These are phyloP conservation scores for Neurospora sp. DNA, from an alignment of 495 filamentous ascomycete genomes.

Conservation along the genomic window DNA sequence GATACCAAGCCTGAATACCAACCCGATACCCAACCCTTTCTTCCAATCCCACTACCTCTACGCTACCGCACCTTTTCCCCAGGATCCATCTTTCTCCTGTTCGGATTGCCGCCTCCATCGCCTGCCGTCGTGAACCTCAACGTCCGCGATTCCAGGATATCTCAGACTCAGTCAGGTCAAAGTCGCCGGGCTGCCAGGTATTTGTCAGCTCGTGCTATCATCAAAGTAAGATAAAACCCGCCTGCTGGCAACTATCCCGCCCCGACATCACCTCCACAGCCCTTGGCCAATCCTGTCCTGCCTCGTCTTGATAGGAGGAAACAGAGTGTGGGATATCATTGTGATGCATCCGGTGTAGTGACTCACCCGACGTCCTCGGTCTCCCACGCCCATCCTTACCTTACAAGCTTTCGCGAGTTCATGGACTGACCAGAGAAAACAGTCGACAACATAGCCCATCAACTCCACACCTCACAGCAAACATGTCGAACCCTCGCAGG, in stretches of 20 bases:
- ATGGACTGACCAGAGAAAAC: conserved; percentile 15
- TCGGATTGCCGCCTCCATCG: not conserved
- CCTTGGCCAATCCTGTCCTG: conserved; percentile 14
- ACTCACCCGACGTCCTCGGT: conserved; percentile 16
- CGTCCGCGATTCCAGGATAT: not conserved
- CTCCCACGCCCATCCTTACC: conserved; percentile 9
- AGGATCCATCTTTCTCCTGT: not conserved
- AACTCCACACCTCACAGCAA: conserved; percentile 26
- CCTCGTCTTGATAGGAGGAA: not conserved
- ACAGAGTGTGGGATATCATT: not conserved
- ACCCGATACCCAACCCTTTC: not conserved
- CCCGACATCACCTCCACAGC: not conserved
- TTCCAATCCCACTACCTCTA: not conserved
- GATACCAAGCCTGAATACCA: not conserved
- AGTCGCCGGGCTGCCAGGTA: conserved; percentile 5
- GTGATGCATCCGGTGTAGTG: conserved; percentile 16
- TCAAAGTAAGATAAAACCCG: conserved; percentile 6
- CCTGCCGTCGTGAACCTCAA: not conserved
- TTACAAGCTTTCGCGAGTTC: conserved; percentile 17
- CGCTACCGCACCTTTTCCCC: not conserved
- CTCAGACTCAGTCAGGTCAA: not conserved
- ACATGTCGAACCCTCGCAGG: conserved; percentile 44
- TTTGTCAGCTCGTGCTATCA: not conserved
- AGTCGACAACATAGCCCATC: conserved; percentile 14
- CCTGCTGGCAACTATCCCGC: not conserved